Percentiles rank a stretch among this genome's conserved stretches.
These are phyloP conservation scores for Mesembryanthemum crystallinum DNA, from an alignment of 148 eudicot species.

Conservation along the genomic window DNA sequence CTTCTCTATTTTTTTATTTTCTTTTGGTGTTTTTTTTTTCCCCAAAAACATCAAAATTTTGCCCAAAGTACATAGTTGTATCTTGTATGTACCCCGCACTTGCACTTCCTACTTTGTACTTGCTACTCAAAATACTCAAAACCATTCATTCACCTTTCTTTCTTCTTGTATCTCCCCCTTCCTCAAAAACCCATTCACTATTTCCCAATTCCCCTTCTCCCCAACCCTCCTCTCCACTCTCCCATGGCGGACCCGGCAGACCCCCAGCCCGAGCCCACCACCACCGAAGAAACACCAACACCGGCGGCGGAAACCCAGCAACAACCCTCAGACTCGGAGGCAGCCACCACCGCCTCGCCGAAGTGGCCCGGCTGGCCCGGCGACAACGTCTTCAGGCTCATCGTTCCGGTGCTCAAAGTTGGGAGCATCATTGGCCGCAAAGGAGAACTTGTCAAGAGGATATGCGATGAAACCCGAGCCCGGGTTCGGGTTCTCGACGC, in stretches of 20 bases:
- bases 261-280: not conserved
- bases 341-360: slow-evolving; percentile 5
- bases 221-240: not conserved
- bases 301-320: not conserved
- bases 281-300: not conserved
- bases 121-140: no score
- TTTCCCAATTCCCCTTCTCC: not conserved
- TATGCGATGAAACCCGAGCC: slow-evolving; percentile 60
- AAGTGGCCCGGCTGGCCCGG: slow-evolving; percentile 89
- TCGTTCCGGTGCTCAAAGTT: slow-evolving; percentile 60
- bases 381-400: slow-evolving; percentile 55
- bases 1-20: no score
- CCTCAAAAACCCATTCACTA: not conserved
- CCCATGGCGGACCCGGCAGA: slow-evolving; percentile 25
- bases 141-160: not conserved
- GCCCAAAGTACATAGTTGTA: no score
- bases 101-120: no score
- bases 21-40: no score
- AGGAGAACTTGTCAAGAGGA: slow-evolving; percentile 67
- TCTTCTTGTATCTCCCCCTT: not conserved
- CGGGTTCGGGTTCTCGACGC: slow-evolving; percentile 63
- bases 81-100: no score
- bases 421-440: slow-evolving; percentile 74
- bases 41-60: no score
- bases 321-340: slow-evolving; percentile 9